phyloP scores from a whole-genome alignment of 129 eudicot species.

The Deinandra increscens region DNA sequence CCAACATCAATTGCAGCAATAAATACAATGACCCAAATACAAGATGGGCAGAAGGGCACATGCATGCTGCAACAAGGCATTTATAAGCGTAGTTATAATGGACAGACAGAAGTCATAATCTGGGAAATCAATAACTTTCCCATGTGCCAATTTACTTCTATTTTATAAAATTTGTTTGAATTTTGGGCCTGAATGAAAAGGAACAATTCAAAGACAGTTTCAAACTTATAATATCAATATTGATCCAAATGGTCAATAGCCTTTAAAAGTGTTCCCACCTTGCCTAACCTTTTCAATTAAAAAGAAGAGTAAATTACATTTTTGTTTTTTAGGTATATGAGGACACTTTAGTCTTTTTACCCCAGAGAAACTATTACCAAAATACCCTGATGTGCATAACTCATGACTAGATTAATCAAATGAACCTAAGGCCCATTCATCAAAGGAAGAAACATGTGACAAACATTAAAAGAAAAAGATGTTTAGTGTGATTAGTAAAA shows the following conservation, averaged over 20 bases:
- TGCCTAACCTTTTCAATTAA: slow-evolving; percentile 4
- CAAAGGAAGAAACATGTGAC: too few relatives aligned
- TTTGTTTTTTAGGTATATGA: too few relatives aligned
- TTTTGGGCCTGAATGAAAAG: slow-evolving; percentile 21
- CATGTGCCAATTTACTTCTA: slow-evolving; percentile 30
- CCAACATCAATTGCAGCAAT: slow-evolving; percentile 25
- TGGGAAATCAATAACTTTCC: slow-evolving; percentile 37
- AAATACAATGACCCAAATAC: slow-evolving; percentile 31
- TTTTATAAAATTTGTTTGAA: slow-evolving; percentile 8
- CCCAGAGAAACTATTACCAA: too few relatives aligned
- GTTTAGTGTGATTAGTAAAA: too few relatives aligned
- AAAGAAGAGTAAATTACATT: not conserved
- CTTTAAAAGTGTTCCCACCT: slow-evolving; percentile 46
- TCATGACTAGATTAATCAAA: too few relatives aligned
- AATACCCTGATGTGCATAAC: too few relatives aligned
- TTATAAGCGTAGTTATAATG: slow-evolving; percentile 41
- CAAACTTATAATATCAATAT: slow-evolving; percentile 27
- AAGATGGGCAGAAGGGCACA: slow-evolving; percentile 40
- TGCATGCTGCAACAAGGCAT: slow-evolving; percentile 45
- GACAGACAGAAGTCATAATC: slow-evolving; percentile 38
- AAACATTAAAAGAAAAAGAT: too few relatives aligned
- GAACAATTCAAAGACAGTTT: slow-evolving; percentile 25
- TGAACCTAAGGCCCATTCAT: too few relatives aligned
- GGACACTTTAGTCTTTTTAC: too few relatives aligned
- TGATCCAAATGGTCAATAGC: slow-evolving; percentile 31